A percentile compares a stretch with the other conserved stretches of the same genome.
These are phyloP conservation scores for Calonectria ilicicola DNA, from an alignment of 2,329 filamentous ascomycete species.

Conservation along the genomic window DNA sequence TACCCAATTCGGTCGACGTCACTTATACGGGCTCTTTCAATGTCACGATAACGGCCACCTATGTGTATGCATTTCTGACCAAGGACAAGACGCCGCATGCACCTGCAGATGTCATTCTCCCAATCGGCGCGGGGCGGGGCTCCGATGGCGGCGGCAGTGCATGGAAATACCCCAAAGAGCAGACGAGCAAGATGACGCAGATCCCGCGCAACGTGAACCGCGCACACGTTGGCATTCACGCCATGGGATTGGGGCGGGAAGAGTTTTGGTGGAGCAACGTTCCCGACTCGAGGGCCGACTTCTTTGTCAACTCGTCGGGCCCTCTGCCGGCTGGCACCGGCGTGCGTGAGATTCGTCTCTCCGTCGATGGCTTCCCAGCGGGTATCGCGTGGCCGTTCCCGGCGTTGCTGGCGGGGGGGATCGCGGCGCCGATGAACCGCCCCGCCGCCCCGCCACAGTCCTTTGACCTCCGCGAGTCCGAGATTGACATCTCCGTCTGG, in stretches of 20 bases:
- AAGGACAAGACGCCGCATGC: neutral
- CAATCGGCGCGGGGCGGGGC: neutral
- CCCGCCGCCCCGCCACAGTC: slow-evolving; percentile 83
- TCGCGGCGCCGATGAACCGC: slow-evolving; percentile 81
- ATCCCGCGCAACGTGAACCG: slow-evolving; percentile 75
- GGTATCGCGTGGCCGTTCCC: slow-evolving; percentile 87
- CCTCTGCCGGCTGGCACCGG: slow-evolving; percentile 75
- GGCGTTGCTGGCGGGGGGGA: slow-evolving; percentile 83
- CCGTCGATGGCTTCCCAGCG: slow-evolving; percentile 78
- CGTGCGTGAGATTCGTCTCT: slow-evolving; percentile 82
- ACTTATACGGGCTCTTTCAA: slow-evolving; percentile 81
- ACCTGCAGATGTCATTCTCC: neutral
- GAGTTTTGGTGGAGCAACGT: slow-evolving; percentile 92
- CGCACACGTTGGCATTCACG: slow-evolving; percentile 81
- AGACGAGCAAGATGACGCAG: slow-evolving; percentile 61
- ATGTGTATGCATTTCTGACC: slow-evolving; percentile 60
- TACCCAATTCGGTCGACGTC: slow-evolving; percentile 77
- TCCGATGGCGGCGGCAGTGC: slow-evolving; percentile 41
- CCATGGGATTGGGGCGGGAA: slow-evolving; percentile 80
- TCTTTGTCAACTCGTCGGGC: slow-evolving; percentile 69
- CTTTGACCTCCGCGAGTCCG: slow-evolving; percentile 82
- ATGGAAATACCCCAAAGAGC: slow-evolving; percentile 3
- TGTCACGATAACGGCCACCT: slow-evolving; percentile 79
- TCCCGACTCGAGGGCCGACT: slow-evolving; percentile 68
- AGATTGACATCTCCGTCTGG: slow-evolving; percentile 86